Base-by-base conservation (phyloP, 2,329 filamentous ascomycete genomes). In the Clarireedia paspali region DNA sequence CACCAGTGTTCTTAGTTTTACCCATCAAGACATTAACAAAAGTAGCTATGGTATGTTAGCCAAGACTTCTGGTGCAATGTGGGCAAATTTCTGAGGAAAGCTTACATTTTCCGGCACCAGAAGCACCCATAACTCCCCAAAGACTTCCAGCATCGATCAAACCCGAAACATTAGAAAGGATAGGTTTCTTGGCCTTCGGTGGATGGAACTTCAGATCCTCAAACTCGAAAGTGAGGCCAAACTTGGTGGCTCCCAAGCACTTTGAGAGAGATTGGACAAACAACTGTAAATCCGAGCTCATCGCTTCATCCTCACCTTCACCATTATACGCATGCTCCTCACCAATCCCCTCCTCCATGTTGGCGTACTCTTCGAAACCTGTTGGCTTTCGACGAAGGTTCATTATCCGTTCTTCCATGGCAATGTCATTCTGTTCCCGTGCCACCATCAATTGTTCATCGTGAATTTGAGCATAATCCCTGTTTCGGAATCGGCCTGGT, bases 21-120 rank as follows among this genome's bases (percentile, higher is more conserved):
- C 80, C 80, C 79, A 82, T 82, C n/a, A 83, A 71, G 26, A 81
- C 77, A 55, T 82, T 83, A 34, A 83, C 73, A 58, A 83, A 81
- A 0, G 80, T 83, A 17, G 77, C 66, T 67, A 40, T 6, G 34
- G 7, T 27, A 4, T 15, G 26, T 65, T 56, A 64, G 58, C 9
- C 40, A 27, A 3, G 12, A 6, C 4, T 10, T 9, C 39, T 15
- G n/a, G 17, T 17, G 20, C 39, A 34, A 20, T 5, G n/a, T 17
- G 36, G 5, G 50, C 42, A n/a, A 40, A 5, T 2, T 17, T 44
- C 10, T 9, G 12, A 24, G 39, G 17, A 40, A 23, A 50, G 56
- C 63, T 56, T 53, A 67, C 65, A 78, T 65, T 82, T 83, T 30
- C 80, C 80, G 1, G 79, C 79, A n/a, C 80, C 79, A 1, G 76